These are phyloP conservation scores for Pseudomassariella vexata DNA, from an alignment of 2,329 filamentous ascomycete genomes.

Conservation along the genomic window DNA sequence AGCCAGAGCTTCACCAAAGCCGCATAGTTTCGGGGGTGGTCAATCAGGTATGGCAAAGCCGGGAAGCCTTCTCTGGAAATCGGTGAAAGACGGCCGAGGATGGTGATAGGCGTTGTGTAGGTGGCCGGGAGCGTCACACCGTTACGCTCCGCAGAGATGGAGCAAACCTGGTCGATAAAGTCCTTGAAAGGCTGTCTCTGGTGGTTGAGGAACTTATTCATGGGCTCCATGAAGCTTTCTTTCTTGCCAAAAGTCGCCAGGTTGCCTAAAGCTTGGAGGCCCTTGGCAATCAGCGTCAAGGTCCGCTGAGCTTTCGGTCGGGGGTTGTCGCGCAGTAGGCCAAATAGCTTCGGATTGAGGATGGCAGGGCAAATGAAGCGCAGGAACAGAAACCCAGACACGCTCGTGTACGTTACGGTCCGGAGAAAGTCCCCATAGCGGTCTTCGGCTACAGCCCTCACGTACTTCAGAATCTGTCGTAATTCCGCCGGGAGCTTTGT, in stretches of 20 bases:
- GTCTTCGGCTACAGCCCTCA: slow-evolving; percentile 87
- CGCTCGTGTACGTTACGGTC: slow-evolving; percentile 86
- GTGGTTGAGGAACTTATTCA: slow-evolving; percentile 79
- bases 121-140: slow-evolving; percentile 66
- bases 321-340: slow-evolving; percentile 76
- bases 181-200: slow-evolving; percentile 77
- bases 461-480: slow-evolving; percentile 80
- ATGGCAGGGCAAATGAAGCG: slow-evolving; percentile 97
- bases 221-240: slow-evolving; percentile 98
- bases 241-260: slow-evolving; percentile 88
- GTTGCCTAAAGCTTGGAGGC: slow-evolving; percentile 84
- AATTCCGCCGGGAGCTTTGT: slow-evolving; percentile 73
- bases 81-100: slow-evolving; percentile 73
- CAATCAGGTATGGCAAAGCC: slow-evolving; percentile 86
- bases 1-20: slow-evolving; percentile 78
- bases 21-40: slow-evolving; percentile 80
- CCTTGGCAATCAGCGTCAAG: slow-evolving; percentile 87
- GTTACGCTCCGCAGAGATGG: slow-evolving; percentile 68
- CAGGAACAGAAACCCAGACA: slow-evolving; percentile 90
- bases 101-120: slow-evolving; percentile 89
- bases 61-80: slow-evolving; percentile 88
- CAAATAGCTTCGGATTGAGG: slow-evolving; percentile 89
- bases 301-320: slow-evolving; percentile 78
- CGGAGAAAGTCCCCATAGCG: slow-evolving; percentile 89
- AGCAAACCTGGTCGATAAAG: slow-evolving; percentile 82